Conservation (phyloP, 257 asterid genomes). For the Echium plantagineum region DNA sequence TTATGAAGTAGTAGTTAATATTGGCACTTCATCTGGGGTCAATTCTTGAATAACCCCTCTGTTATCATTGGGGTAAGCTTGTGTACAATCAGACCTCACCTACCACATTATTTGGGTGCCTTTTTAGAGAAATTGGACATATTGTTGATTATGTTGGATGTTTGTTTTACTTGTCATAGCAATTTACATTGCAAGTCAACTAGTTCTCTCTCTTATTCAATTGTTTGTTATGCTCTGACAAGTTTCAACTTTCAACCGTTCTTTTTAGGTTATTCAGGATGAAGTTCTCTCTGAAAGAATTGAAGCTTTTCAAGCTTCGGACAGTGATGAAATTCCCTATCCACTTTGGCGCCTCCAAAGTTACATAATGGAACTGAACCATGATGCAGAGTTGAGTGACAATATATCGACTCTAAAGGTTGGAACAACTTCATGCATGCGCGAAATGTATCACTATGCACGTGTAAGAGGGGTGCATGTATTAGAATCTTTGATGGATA, state of each 20-base stretch:
- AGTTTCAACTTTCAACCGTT: not conserved
- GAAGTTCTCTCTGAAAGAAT: slow-evolving; percentile 58
- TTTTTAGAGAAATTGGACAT: too few relatives aligned
- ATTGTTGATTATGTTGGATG: not conserved
- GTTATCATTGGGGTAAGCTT: too few relatives aligned
- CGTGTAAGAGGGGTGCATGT: slow-evolving; percentile 77
- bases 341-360: slow-evolving; percentile 63
- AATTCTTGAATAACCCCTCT: too few relatives aligned
- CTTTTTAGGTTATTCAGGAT: slow-evolving; percentile 69
- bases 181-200: not conserved
- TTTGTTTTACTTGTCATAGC: not conserved
- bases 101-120: too few relatives aligned
- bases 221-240: not conserved
- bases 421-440: slow-evolving; percentile 49
- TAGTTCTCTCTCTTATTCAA: not conserved
- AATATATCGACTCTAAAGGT: slow-evolving; percentile 24
- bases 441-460: slow-evolving; percentile 79
- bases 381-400: slow-evolving; percentile 32
- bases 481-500: slow-evolving; percentile 53
- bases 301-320: slow-evolving; percentile 40
- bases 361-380: slow-evolving; percentile 25
- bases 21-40: too few relatives aligned
- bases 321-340: slow-evolving; percentile 45
- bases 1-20: too few relatives aligned
- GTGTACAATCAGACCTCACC: too few relatives aligned